Evolutionary conservation across 2,329 filamentous ascomycete species (phyloP), one percentile per base, ranked within the genome.

Genomic region (Fusarium subtropicale): DNA sequence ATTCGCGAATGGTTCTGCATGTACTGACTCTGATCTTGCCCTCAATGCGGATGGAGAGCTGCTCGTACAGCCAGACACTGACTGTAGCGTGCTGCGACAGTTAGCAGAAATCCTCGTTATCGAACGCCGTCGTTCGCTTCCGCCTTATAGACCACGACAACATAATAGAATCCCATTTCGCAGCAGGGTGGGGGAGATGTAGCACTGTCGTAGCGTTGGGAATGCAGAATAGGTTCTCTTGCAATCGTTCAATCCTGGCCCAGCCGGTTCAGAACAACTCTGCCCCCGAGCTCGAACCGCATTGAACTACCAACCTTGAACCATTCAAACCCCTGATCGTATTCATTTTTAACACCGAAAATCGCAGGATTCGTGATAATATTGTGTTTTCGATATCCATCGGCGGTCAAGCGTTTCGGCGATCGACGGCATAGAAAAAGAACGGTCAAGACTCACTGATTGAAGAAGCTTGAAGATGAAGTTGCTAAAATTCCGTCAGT

Each of bases 61-160:
- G 96, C 83, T 99, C 96, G 81, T 97, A 98, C 42, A 99, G 85
- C 96, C 96, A 99, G 77, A 99, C 92, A 75, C 92, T 93, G 39
- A 98, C 93, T 2, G 91, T 94, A 18, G 92, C 90, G 76, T 94
- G 91, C 80, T 92, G 84, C 34, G 36, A 47, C 41, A 26, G 64
- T 77, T 64, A 76, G 74, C 56, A 57, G 22, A 24, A n/a, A 38
- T 34, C n/a, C 57, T 31, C 31, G n/a, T 34, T 39, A 30, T 22
- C 42, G 3, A 24, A 39, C 18, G 11, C 8, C 7, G 18, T 10
- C 18, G 22, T 31, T 13, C 20, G 42, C 26, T n/a, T 55, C 48
- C 41, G 11, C 42, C 20, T n/a, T 53, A 2, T n/a, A 13, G 33
- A 20, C 46, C 47, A 44, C 41, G 20, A 46, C 28, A 62, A 54